Conservation (phyloP, 2,329 filamentous ascomycete genomes). For the Fusarium xyrophilum region DNA sequence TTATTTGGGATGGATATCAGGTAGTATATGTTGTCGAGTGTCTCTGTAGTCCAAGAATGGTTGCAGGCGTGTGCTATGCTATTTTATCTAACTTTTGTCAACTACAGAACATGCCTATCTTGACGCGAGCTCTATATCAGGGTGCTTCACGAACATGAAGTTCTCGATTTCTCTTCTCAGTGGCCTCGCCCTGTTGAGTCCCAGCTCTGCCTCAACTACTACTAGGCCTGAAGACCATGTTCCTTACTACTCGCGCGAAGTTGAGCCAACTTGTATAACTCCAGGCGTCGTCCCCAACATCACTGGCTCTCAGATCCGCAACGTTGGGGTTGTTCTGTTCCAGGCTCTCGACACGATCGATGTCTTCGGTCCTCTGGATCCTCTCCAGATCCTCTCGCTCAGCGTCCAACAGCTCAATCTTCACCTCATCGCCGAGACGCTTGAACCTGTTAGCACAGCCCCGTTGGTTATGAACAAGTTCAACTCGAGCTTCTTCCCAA, state of each 20-base stretch:
- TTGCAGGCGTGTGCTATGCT: not conserved
- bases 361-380: conserved; percentile 55
- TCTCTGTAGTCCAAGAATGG: not conserved
- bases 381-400: conserved; percentile 51
- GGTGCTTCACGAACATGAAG: conserved; percentile 23
- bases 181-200: conserved; percentile 12
- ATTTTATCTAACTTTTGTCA: not conserved
- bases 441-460: conserved; percentile 52
- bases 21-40: not conserved
- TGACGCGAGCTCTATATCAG: conserved; percentile 4
- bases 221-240: not conserved
- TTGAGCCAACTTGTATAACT: conserved; percentile 27
- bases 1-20: not conserved
- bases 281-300: conserved; percentile 35
- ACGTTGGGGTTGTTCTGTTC: conserved; percentile 54
- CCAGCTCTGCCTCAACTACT: conserved; percentile 10
- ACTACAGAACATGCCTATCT: not conserved
- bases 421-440: conserved; percentile 49
- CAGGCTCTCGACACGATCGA: conserved; percentile 55
- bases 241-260: not conserved
- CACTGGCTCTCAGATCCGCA: conserved; percentile 35
- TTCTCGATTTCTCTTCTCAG: conserved; percentile 24
- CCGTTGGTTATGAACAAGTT: conserved; percentile 41
- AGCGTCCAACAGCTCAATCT: conserved; percentile 48
- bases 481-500: conserved; percentile 48